phyloP scores from a whole-genome alignment of 106 monocot genomes.

The Acorus gramineus region DNA sequence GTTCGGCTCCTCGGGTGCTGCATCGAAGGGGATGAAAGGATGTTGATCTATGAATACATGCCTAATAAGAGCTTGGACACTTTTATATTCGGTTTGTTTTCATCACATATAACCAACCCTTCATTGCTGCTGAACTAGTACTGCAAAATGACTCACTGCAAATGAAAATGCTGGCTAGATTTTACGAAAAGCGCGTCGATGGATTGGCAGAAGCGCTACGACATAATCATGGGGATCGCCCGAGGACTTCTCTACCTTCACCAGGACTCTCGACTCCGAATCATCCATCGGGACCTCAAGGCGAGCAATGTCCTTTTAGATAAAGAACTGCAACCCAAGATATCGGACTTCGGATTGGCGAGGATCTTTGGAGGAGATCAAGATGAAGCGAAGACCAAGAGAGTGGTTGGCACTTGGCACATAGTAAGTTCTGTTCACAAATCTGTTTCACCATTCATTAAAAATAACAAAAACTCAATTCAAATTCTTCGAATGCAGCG shows the following conservation, averaged over 20 bases:
- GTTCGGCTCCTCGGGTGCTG: slow-evolving; percentile 17
- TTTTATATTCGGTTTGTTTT: slow-evolving; percentile 10
- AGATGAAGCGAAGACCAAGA: slow-evolving; percentile 10
- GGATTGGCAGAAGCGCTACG: slow-evolving; percentile 14
- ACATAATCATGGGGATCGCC: slow-evolving; percentile 23
- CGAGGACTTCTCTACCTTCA: slow-evolving; percentile 39
- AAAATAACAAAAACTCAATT: too few species aligned
- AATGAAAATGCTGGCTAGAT: not conserved
- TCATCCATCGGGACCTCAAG: slow-evolving; percentile 41
- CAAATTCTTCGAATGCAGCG: slow-evolving; percentile 5
- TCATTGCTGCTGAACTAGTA: not conserved
- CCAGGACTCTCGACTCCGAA: slow-evolving; percentile 23
- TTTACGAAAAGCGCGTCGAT: not conserved
- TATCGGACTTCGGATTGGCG: slow-evolving; percentile 43
- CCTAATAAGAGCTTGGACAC: slow-evolving; percentile 8
- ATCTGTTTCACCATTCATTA: too few species aligned
- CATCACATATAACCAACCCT: not conserved
- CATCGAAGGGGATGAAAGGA: slow-evolving; percentile 12
- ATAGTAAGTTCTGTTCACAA: slow-evolving; percentile 21
- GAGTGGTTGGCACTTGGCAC: slow-evolving; percentile 37
- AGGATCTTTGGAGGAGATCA: slow-evolving; percentile 27
- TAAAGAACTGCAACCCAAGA: slow-evolving; percentile 30
- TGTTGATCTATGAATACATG: slow-evolving; percentile 20
- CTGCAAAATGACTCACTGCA: not conserved
- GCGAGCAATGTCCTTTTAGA: slow-evolving; percentile 36